Evolutionary conservation across 306 rosid species (phyloP).

Genomic region (Glycine tomentella): DNA sequence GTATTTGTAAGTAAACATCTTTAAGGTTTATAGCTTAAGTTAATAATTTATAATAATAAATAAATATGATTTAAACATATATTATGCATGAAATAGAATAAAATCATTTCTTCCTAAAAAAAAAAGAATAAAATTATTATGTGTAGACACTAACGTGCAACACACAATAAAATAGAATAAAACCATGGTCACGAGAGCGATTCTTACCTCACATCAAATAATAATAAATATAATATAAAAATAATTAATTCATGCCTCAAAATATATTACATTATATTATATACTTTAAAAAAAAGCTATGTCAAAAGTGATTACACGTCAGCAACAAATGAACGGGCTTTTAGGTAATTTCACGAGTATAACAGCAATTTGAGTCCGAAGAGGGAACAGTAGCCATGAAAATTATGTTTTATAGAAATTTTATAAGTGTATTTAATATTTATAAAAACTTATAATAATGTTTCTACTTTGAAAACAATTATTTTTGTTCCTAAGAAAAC

Average conservation of each 20-base stretch:
- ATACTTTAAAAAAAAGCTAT: not conserved
- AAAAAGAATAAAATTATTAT: not conserved
- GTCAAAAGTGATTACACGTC: constrained; percentile 33
- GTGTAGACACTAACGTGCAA: not conserved
- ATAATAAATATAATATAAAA: not conserved
- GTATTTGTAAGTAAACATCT: not conserved
- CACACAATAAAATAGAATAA: not conserved
- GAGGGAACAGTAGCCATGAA: not conserved
- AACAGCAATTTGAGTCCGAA: constrained; percentile 45
- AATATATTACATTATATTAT: not conserved
- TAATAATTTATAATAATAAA: not conserved
- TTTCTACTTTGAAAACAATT: not conserved
- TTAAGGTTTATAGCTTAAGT: not conserved
- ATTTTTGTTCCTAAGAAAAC: too few relatives aligned
- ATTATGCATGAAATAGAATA: not conserved
- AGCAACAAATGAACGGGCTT: not conserved
- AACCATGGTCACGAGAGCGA: not conserved
- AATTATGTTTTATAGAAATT: not conserved
- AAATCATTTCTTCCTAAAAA: not conserved
- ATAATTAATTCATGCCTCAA: constrained; percentile 7
- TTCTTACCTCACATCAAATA: constrained; percentile 14
- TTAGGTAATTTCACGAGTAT: not conserved
- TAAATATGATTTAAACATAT: constrained; percentile 7
- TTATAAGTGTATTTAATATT: not conserved
- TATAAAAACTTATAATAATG: not conserved